Base-by-base conservation (phyloP, 2,329 filamentous ascomycete species). In the Pseudovirgaria hyperparasitica region DNA sequence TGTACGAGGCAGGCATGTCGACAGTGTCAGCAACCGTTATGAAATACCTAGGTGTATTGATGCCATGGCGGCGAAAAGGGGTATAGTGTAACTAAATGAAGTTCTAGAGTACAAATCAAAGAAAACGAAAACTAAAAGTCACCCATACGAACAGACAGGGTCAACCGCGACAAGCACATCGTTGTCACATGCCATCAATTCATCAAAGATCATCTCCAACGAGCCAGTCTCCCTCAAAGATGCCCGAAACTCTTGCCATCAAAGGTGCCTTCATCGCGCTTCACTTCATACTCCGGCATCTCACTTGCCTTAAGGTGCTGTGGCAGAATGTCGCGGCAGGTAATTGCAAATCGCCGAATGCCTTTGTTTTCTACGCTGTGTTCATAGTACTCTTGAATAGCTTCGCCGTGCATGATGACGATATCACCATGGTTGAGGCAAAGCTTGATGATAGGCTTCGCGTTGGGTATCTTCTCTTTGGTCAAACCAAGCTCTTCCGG, bases 361-460 rank as follows among this genome's bases (percentile, higher is more conserved):
- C 67, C 67, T 7, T 48, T 33, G 4, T 68, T 62, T 1, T 55
- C 58, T 0, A 75, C 69, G 12, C 55, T 52, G 39, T 75, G 70
- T 60, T 76, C 70, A 29, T 73, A 72, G 12, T 62, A 56, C 36
- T 61, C 55, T 38, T 80, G 76, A 9, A 80, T 67, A 0, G 55
- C 50, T 0, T 52, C 52, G 0, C 72, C 73, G 36, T 73, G 63
- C 72, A 78, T 78, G 11, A 77, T 53, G 2, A 72, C 60, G 8
- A 78, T 63, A 41, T 79, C 74, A 1, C 74, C 75, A 42, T 80
- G 74, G 6, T 61, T 55, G 4, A 80, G 50, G 2, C 55, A 50
- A 41, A 72, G 44, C 2, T 48, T 55, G 9, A 71, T 49, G 7
- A 52, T 29, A 13, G 43, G 23, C 36, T 45, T 22, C 35, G 49